Base-by-base conservation (phyloP, 2,329 filamentous ascomycete species). In the Pleomassaria siparia region DNA sequence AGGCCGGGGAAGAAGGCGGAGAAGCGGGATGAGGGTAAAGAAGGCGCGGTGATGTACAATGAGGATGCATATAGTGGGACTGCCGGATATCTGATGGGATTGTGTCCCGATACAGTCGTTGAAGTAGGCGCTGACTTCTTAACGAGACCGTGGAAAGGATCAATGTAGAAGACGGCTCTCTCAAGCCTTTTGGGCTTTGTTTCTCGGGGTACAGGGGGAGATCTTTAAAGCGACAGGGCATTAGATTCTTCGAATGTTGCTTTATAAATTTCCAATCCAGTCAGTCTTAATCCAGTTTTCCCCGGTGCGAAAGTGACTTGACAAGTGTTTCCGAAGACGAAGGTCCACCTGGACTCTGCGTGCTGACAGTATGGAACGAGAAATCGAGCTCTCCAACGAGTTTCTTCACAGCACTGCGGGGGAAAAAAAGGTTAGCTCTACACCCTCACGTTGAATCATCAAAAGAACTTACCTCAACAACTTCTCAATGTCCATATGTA, bases 331-430 rank as follows among this genome's bases (percentile, higher is more conserved):
- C 43, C 13, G 39, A 3, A 32, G 44, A 46, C 6, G 30, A 40
- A 33, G 43, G 33, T 35, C 41, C 47, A 35, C 53, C 54, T 11
- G 29, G 30, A 24, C 12, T 32, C 36, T 48, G 32, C 28, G 61
- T 66, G 40, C 64, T 66, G 2, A 81, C 75, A 15, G 84, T 70
- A 50, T 83, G 79, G 60, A 86, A 88, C 28, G 81, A 83, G 60
- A 91, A 91, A 65, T 91, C 87, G 18, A 89, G 77, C 53, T 89
- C 86, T 1, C 88, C 87, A 0, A 91, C 87, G 24, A 91, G 71
- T 30, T 79, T 78, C 60, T 80, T 85, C 1, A 91, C 81, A 22
- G 77, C 76, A 18, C 74, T 76, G 43, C 16, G n/a, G n/a, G n/a
- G n/a, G n/a, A n/a, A 44, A 26, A 41, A 33, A 15, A 44, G 28